Evolutionary conservation across 306 rosid genomes (phyloP).

Genomic region (Benincasa hispida): DNA sequence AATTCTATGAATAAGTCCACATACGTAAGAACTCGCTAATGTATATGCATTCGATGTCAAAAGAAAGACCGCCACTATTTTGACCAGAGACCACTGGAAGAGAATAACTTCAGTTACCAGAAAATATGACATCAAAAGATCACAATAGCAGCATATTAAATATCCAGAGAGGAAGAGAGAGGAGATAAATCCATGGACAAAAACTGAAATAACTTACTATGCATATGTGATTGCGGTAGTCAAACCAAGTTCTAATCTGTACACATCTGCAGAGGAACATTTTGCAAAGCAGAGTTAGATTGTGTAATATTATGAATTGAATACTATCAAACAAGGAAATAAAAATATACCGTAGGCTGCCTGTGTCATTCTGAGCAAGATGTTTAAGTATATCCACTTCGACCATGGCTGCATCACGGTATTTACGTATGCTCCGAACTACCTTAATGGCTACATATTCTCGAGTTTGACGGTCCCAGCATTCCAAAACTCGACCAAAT

Average conservation of each 20-base stretch:
- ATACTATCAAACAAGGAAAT: background rate
- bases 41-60: background rate
- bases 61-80: background rate
- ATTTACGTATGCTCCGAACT: constrained; percentile 70
- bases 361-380: constrained; percentile 47
- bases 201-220: constrained; percentile 55
- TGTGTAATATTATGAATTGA: constrained; percentile 1
- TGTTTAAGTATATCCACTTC: constrained; percentile 78
- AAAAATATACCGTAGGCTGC: constrained; percentile 41
- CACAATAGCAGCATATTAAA: background rate
- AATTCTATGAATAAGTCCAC: constrained; percentile 38
- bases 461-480: constrained; percentile 86
- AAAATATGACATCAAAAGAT: background rate
- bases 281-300: constrained; percentile 8
- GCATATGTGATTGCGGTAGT: constrained; percentile 90
- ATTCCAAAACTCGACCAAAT: constrained; percentile 98
- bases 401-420: constrained; percentile 90
- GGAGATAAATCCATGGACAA: background rate
- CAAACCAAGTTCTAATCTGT: constrained; percentile 79
- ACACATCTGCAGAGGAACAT: constrained; percentile 58
- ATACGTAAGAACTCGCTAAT: constrained; percentile 14
- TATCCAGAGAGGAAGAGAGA: background rate
- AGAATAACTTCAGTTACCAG: background rate
- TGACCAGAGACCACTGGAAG: background rate
- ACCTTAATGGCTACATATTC: constrained; percentile 93